Evolutionary conservation across 2,329 filamentous ascomycete species (phyloP).

Genomic region (Penicillium sp.): DNA sequence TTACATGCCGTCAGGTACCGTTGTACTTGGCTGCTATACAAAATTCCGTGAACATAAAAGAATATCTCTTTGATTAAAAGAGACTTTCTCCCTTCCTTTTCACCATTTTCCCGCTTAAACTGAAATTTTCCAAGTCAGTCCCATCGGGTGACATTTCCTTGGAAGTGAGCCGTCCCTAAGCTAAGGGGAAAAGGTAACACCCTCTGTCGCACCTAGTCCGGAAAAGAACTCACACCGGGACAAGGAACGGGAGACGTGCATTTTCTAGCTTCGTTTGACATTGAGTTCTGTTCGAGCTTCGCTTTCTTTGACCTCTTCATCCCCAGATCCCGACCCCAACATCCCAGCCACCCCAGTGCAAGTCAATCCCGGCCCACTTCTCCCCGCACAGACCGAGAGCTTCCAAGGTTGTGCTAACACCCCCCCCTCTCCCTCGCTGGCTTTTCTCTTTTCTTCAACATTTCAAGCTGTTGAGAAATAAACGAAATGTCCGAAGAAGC

Average conservation of each 20-base stretch:
- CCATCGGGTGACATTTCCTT: constrained; percentile 3
- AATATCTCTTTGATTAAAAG: too few relatives aligned
- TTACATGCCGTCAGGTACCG: background rate
- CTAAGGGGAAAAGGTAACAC: constrained; percentile 3
- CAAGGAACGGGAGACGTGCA: constrained; percentile 2
- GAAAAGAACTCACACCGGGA: constrained; percentile 8
- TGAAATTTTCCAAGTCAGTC: background rate
- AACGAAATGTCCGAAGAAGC: constrained; percentile 76
- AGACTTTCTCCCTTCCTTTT: background rate
- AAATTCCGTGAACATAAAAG: background rate
- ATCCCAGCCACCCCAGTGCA: constrained; percentile 3
- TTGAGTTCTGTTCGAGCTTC: background rate
- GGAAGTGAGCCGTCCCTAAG: background rate
- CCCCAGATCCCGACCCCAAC: constrained; percentile 3
- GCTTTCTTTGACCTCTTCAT: background rate
- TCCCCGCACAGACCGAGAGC: constrained; percentile 30
- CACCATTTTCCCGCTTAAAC: background rate
- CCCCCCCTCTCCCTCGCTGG: constrained; percentile 12
- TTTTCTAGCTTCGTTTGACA: background rate
- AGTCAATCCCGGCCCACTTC: constrained; percentile 9
- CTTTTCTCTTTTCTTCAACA: constrained; percentile 8
- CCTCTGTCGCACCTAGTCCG: constrained; percentile 1
- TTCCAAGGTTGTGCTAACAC: constrained; percentile 12
- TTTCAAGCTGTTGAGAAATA: constrained; percentile 54
- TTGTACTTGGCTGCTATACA: background rate